Evolutionary conservation across 1,284 basidiomycete genomes (phyloP).

Genomic region (Pseudozyma pruni): DNA sequence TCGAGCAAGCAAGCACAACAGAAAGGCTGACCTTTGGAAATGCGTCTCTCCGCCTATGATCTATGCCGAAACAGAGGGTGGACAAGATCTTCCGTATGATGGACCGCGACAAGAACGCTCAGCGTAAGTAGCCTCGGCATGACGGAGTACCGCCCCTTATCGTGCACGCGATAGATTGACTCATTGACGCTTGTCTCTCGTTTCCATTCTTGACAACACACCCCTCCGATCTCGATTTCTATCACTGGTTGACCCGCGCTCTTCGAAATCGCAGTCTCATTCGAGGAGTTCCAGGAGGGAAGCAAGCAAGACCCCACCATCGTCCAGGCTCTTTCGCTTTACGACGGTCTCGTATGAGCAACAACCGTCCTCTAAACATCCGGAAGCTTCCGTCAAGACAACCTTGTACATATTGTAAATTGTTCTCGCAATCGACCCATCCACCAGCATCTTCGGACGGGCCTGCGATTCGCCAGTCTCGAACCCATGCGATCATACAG

Average conservation of each 20-base stretch:
- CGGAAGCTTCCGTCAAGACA: constrained; percentile 3
- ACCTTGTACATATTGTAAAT: constrained; percentile 16
- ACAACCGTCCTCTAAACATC: background rate
- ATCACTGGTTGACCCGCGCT: too few species aligned
- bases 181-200: too few species aligned
- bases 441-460: background rate
- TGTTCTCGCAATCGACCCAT: constrained; percentile 5
- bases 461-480: too few species aligned
- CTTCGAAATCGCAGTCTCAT: constrained; percentile 49
- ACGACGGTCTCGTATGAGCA: constrained; percentile 55
- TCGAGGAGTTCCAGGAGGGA: constrained; percentile 67
- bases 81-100: constrained; percentile 67
- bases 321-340: constrained; percentile 64
- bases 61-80: constrained; percentile 50
- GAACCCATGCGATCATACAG: too few species aligned
- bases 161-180: too few species aligned
- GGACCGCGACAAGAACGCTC: constrained; percentile 67
- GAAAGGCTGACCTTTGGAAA: too few species aligned
- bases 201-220: too few species aligned
- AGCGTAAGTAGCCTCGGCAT: too few species aligned
- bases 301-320: constrained; percentile 67
- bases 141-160: too few species aligned
- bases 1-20: too few species aligned
- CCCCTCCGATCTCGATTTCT: background rate
- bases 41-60: background rate